Evolutionary conservation across 352 stramenopile genomes (phyloP), one percentile per base, ranked within the genome.

Genomic region (Phytophthora idaei): DNA sequence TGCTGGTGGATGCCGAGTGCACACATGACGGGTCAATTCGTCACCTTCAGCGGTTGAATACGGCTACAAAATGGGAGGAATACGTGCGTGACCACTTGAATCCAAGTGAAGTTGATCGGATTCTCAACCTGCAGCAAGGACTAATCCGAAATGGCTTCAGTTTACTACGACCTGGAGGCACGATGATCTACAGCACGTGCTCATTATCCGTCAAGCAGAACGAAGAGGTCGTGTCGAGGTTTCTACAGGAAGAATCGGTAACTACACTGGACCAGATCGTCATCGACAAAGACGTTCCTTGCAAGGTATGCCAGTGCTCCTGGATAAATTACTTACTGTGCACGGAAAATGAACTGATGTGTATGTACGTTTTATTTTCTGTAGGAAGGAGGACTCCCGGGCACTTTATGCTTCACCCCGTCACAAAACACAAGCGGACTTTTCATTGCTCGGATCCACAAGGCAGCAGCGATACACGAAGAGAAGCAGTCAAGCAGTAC

Each of bases 1-100:
- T 99, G 10, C 79, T 99, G 31, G 93, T 99, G 4, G 96, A 99
- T 81, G 96, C 94, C 29, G 94, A 98, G 74, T 99, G 96, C 69
- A 98, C 90, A 17, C 96, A 97, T 54, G 96, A 99, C 76, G 94
- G 96, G 29, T 98, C 94, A 1, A 83, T 98, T 29, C 86, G 88
- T 45, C 96, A 98, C 72, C 66, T 94, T 45, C 74, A 90, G 59
- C 90, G 85, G 50, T 67, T 95, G 37, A 50, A 81, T 45, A 87
- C 81, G 5, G 71, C 90, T 39, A 66, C 69, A 27, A 90, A 94
- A 34, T 91, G 96, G 73, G 65, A 85, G 1, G 66, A 87, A 57
- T 92, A 98, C 27, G 78, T 93, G n/a, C 57, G 67, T 9, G 70
- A 90, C 15, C 85, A 93, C 56, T 67, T 94, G 42, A 92, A 75